These are phyloP conservation scores for Cladosporium oxysporum DNA, from an alignment of 2,329 filamentous ascomycete species.

Conservation along the genomic window DNA sequence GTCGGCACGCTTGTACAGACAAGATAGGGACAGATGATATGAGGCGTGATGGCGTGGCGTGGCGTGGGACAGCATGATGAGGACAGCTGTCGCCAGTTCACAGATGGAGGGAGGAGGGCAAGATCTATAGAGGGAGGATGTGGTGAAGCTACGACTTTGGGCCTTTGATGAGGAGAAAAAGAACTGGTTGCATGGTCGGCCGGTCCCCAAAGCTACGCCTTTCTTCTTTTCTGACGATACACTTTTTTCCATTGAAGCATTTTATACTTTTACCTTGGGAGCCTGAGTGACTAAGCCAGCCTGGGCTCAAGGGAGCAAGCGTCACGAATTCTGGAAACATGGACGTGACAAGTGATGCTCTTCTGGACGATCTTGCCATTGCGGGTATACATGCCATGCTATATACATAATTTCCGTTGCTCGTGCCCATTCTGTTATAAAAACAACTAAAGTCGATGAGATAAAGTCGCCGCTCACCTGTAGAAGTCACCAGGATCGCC, in stretches of 20 bases:
- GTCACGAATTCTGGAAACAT: not conserved
- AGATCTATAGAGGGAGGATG: not conserved
- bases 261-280: not conserved
- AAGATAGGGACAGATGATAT: not conserved
- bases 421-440: not conserved
- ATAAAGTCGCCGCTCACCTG: conserved; percentile 25
- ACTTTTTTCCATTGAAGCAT: not conserved
- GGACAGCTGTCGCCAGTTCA: not conserved
- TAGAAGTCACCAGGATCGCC: conserved; percentile 41
- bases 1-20: conserved; percentile 6
- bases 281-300: not conserved
- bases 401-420: not conserved
- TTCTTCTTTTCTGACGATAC: not conserved
- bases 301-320: no score
- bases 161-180: not conserved
- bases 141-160: conserved; percentile 6
- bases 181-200: not conserved
- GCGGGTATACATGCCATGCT: conserved; percentile 15
- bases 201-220: not conserved
- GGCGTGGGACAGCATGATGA: not conserved
- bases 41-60: not conserved
- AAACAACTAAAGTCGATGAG: not conserved
- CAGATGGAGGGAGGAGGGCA: conserved; percentile 16
- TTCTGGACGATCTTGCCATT: not conserved
- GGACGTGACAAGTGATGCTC: not conserved